These are phyloP conservation scores for Gossypioides kirkii DNA, from an alignment of 345 rosid species.

Conservation along the genomic window DNA sequence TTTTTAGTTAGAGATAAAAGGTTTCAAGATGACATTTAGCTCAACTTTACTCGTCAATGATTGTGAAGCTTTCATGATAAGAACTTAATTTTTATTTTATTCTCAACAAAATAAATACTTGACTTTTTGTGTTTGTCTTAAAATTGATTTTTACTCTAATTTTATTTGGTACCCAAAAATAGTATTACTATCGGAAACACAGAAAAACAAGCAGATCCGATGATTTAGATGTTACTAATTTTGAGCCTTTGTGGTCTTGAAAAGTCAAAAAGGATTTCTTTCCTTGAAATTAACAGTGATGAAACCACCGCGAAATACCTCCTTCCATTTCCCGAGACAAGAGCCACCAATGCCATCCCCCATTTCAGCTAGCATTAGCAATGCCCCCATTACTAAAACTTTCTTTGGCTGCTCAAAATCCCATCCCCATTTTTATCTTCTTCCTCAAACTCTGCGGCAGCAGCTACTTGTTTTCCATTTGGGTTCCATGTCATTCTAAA, in stretches of 20 bases:
- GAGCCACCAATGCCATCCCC: background rate
- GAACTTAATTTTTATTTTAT: too few relatives aligned
- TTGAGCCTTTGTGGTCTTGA: background rate
- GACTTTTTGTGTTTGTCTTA: too few relatives aligned
- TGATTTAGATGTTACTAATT: background rate
- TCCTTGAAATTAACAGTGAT: background rate
- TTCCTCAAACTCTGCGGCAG: background rate
- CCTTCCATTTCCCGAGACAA: conserved; percentile 13
- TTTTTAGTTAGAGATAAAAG: too few relatives aligned
- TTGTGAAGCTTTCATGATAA: too few relatives aligned
- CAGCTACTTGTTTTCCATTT: too few relatives aligned
- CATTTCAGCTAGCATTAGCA: background rate
- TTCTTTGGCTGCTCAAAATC: too few relatives aligned
- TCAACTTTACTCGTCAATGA: too few relatives aligned
- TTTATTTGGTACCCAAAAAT: background rate
- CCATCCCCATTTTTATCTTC: background rate
- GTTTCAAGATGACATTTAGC: too few relatives aligned
- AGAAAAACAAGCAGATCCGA: background rate
- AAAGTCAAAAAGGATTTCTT: background rate
- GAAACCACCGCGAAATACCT: conserved; percentile 16
- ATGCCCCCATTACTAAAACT: background rate
- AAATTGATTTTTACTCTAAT: too few relatives aligned
- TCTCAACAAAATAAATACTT: too few relatives aligned
- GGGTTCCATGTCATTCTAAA: background rate
- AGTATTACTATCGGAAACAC: background rate